Percentiles rank a stretch among this genome's conserved stretches.
Evolutionary conservation across 495 filamentous ascomycete genomes (phyloP).

Genomic region (Baudoinia panamericana): DNA sequence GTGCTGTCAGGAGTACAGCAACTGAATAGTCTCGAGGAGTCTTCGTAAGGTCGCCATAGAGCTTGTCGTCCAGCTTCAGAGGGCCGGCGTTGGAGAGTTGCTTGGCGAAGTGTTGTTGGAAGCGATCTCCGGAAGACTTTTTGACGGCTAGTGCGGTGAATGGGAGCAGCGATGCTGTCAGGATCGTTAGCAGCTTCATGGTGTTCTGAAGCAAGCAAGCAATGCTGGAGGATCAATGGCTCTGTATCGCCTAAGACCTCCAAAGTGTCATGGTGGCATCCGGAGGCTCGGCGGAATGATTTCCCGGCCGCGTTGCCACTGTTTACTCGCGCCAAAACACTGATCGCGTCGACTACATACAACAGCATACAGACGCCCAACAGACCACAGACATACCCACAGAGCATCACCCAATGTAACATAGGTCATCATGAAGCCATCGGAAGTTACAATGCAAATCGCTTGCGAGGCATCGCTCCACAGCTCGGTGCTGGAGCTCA

Average conservation of each 20-base stretch:
- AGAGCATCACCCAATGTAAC: too few relatives aligned
- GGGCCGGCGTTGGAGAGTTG: conserved; percentile 49
- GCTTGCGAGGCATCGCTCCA: conserved; percentile 33
- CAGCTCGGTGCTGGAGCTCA: conserved; percentile 45
- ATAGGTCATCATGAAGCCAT: too few relatives aligned
- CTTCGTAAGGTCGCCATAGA: conserved; percentile 61
- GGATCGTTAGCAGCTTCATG: conserved; percentile 36
- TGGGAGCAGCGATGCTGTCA: conserved; percentile 40
- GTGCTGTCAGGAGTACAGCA: conserved; percentile 73
- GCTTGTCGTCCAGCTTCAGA: conserved; percentile 59
- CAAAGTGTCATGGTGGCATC: conserved; percentile 1
- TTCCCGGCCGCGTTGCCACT: too few relatives aligned
- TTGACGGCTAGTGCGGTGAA: conserved; percentile 45
- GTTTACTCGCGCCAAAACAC: too few relatives aligned
- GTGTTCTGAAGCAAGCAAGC: conserved; percentile 13
- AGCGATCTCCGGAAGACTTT: conserved; percentile 44
- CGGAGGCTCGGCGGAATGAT: too few relatives aligned
- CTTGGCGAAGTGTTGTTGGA: conserved; percentile 53
- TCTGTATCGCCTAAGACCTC: too few relatives aligned
- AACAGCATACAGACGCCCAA: too few relatives aligned
- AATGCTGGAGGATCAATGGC: not conserved
- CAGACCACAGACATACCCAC: too few relatives aligned
- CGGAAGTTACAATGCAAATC: too few relatives aligned
- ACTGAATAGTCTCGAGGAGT: conserved; percentile 72
- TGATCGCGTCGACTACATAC: too few relatives aligned